phyloP scores from a whole-genome alignment of 352 stramenopile genomes.

The Nothophytophthora sp. region DNA sequence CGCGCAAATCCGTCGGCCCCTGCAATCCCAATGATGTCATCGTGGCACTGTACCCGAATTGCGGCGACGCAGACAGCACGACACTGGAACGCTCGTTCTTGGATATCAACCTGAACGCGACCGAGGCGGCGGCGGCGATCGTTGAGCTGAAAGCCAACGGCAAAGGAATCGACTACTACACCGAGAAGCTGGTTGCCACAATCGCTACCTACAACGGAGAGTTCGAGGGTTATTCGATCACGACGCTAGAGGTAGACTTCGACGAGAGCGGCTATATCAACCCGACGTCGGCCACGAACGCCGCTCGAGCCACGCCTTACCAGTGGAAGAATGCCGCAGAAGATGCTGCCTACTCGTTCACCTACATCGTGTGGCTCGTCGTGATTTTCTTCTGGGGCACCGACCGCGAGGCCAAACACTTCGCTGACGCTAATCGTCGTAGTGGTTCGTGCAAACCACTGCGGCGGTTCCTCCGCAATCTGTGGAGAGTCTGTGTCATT shows the following conservation, averaged over 20 bases:
- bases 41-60: conserved; percentile 31
- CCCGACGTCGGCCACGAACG: conserved; percentile 8
- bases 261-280: conserved; percentile 26
- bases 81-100: conserved; percentile 19
- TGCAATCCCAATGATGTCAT: conserved; percentile 21
- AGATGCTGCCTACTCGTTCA: neutral
- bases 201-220: conserved; percentile 44
- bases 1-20: neutral
- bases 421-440: too few relatives aligned
- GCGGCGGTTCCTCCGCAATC: neutral
- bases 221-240: conserved; percentile 28
- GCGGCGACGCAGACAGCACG: conserved; percentile 21
- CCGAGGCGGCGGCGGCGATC: conserved; percentile 9
- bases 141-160: conserved; percentile 13
- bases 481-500: neutral
- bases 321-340: neutral
- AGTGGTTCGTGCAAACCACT: too few relatives aligned
- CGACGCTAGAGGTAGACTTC: conserved; percentile 21
- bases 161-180: conserved; percentile 26
- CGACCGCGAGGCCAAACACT: too few relatives aligned
- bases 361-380: neutral
- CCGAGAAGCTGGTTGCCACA: conserved; percentile 26
- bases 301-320: neutral
- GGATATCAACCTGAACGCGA: conserved; percentile 29
- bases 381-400: neutral